Conservation (phyloP, 169 alveolate species). For the Plasmodium chabaudi region DNA sequence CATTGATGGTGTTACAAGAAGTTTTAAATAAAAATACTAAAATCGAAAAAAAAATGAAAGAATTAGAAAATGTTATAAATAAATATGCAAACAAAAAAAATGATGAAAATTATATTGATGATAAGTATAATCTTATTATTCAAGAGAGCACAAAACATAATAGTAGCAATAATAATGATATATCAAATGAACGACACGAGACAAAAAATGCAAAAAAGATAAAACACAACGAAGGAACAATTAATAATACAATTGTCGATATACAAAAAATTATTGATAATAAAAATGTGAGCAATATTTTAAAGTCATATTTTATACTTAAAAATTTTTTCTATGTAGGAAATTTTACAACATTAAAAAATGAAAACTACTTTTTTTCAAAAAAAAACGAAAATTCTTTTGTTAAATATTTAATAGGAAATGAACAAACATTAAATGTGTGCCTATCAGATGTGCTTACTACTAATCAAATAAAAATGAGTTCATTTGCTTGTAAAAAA, state of each 20-base stretch:
- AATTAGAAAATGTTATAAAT: conserved; percentile 36
- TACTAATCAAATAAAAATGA: background rate
- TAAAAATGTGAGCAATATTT: conserved; percentile 34
- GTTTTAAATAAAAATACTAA: conserved; percentile 34
- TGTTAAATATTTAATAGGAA: conserved; percentile 13
- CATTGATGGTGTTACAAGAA: conserved; percentile 12
- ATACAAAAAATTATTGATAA: conserved; percentile 49
- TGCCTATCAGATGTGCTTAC: conserved; percentile 19
- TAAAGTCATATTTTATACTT: conserved; percentile 45
- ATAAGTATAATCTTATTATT: background rate
- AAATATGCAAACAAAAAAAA: conserved; percentile 29
- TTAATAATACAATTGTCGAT: background rate
- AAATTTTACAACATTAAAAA: conserved; percentile 14
- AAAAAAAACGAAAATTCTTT: conserved; percentile 41
- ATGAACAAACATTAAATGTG: conserved; percentile 18
- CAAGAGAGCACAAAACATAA: background rate
- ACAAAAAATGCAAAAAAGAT: background rate
- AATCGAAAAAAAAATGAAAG: conserved; percentile 29
- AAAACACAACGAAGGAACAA: background rate
- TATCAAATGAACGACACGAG: background rate
- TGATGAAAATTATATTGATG: conserved; percentile 22
- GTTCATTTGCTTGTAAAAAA: background rate
- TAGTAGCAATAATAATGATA: conserved; percentile 1
- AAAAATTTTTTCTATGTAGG: conserved; percentile 47
- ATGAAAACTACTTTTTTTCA: conserved; percentile 42